phyloP scores from a whole-genome alignment of 257 asterid genomes.

The Leonotis leonurus region DNA sequence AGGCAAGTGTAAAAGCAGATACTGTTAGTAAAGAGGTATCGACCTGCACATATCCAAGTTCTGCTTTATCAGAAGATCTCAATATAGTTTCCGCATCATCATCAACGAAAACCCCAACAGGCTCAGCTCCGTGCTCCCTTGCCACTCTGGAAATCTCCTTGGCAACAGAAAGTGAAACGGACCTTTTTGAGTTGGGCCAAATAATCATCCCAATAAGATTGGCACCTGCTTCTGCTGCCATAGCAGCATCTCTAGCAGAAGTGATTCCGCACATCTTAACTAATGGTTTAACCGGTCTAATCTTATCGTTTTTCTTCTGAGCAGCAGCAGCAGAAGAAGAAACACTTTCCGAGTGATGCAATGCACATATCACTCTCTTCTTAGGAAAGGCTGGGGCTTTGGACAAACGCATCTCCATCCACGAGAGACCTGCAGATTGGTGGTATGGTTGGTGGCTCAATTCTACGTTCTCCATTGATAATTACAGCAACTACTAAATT shows the following conservation, averaged over 20 bases:
- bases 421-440: constrained; percentile 26
- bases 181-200: constrained; percentile 90
- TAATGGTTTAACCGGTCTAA: constrained; percentile 33
- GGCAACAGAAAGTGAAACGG: constrained; percentile 64
- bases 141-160: constrained; percentile 82
- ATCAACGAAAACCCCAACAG: constrained; percentile 92
- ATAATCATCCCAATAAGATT: constrained; percentile 85
- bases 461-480: neutral
- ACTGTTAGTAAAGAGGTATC: neutral
- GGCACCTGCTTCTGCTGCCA: constrained; percentile 96
- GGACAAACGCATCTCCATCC: constrained; percentile 20
- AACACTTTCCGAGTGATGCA: constrained; percentile 25
- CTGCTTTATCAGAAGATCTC: constrained; percentile 57
- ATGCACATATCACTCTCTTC: constrained; percentile 23
- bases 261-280: constrained; percentile 96
- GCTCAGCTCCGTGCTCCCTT: constrained; percentile 62
- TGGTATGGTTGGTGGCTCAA: neutral
- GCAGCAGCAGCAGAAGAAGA: too few relatives aligned
- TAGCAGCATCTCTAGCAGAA: constrained; percentile 76
- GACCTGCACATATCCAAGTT: constrained; percentile 91
- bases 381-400: constrained; percentile 15
- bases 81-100: constrained; percentile 74
- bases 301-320: constrained; percentile 16
- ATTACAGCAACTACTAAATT: neutral
- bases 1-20: neutral